A percentile compares a stretch with the other conserved stretches of the same genome.
These are phyloP conservation scores for Mycena chlorophos DNA, from an alignment of 768 basidiomycete species.

Conservation along the genomic window DNA sequence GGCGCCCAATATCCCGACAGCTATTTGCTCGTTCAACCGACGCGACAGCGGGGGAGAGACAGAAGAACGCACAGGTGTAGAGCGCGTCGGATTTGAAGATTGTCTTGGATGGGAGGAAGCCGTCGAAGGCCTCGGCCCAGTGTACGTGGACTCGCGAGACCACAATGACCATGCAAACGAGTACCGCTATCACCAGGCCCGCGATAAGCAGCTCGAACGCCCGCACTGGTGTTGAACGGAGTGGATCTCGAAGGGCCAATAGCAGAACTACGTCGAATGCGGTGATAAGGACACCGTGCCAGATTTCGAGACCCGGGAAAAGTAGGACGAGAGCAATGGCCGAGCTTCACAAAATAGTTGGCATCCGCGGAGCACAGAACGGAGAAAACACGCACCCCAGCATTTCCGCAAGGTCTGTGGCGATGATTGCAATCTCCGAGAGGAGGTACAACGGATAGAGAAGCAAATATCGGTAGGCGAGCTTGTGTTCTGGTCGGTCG, in stretches of 20 bases:
- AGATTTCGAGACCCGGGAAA: conserved; percentile 66
- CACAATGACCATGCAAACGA: conserved; percentile 78
- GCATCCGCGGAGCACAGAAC: no score
- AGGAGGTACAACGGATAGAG: conserved; percentile 67
- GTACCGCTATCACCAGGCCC: conserved; percentile 65
- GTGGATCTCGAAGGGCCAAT: conserved; percentile 69
- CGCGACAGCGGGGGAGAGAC: conserved; percentile 1
- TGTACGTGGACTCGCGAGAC: conserved; percentile 68
- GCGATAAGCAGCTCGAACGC: conserved; percentile 69
- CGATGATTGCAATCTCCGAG: conserved; percentile 71
- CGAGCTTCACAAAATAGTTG: conserved; percentile 32
- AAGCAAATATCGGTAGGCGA: conserved; percentile 56
- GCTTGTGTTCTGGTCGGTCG: conserved; percentile 59
- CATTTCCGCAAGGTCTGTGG: conserved; percentile 80
- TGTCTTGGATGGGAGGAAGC: conserved; percentile 71
- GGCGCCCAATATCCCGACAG: conserved; percentile 72
- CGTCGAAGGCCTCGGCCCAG: conserved; percentile 74
- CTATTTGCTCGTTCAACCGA: conserved; percentile 5
- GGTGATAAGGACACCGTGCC: conserved; percentile 71
- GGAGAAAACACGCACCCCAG: conserved; percentile 41
- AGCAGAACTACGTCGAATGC: conserved; percentile 68
- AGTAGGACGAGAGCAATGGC: conserved; percentile 80
- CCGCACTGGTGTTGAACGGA: conserved; percentile 63
- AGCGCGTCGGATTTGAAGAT: conserved; percentile 57
- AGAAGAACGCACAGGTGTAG: conserved; percentile 60